These are phyloP conservation scores for Pythium apleroticum DNA, from an alignment of 352 stramenopile species.

Conservation along the genomic window DNA sequence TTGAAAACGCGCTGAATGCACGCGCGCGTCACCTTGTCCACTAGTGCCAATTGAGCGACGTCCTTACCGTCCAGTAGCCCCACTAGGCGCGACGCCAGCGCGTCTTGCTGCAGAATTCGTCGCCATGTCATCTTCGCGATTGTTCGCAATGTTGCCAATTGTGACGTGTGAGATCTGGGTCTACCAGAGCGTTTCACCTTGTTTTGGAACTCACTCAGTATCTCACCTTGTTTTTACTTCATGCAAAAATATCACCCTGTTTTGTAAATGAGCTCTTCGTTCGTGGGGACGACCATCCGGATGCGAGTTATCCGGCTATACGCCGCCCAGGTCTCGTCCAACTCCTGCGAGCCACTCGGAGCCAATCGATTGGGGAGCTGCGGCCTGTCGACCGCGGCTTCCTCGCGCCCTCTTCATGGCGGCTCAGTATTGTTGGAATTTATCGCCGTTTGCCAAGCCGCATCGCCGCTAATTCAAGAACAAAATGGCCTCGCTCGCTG, in stretches of 20 bases:
- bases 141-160: neutral
- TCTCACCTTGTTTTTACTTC: neutral
- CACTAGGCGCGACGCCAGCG: constrained; percentile 34
- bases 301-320: constrained; percentile 26
- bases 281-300: constrained; percentile 6
- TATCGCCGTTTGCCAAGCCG: constrained; percentile 55
- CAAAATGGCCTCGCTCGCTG: constrained; percentile 84
- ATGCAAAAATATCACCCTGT: constrained; percentile 10
- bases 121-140: constrained; percentile 6
- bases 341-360: constrained; percentile 13
- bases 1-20: constrained; percentile 25
- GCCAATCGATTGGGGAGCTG: constrained; percentile 25
- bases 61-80: constrained; percentile 31
- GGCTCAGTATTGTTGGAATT: constrained; percentile 53
- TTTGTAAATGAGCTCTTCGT: constrained; percentile 6
- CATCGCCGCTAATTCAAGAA: constrained; percentile 39
- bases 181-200: constrained; percentile 10
- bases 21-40: constrained; percentile 28
- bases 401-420: neutral
- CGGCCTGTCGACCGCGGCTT: neutral
- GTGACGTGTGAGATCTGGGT: neutral
- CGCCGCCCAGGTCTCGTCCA: neutral
- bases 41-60: constrained; percentile 21
- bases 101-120: constrained; percentile 3
- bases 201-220: constrained; percentile 15